Percentiles rank a stretch among this genome's conserved stretches.
These are phyloP conservation scores for Candida awuae DNA, from an alignment of 805 yeast species.

Conservation along the genomic window DNA sequence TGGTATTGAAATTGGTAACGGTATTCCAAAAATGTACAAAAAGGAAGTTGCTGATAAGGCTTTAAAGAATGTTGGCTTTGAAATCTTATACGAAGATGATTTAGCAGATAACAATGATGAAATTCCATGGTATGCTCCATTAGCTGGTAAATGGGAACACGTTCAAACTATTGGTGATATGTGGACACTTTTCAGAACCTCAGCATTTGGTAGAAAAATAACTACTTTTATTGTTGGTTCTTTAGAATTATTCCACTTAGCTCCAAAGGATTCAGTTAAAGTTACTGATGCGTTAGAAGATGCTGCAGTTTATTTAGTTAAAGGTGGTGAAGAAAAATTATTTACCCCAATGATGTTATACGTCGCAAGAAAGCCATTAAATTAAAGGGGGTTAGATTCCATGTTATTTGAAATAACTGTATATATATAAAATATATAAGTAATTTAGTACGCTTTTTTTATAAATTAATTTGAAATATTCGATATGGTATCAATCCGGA, in stretches of 20 bases:
- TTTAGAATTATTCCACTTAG: slow-evolving; percentile 79
- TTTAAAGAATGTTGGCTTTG: slow-evolving; percentile 78
- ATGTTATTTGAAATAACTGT: neutral
- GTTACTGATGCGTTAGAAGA: slow-evolving; percentile 92
- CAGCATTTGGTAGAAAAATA: slow-evolving; percentile 73
- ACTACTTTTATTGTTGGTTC: slow-evolving; percentile 74
- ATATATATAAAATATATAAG: neutral
- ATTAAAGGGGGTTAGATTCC: slow-evolving; percentile 12
- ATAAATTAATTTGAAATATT: too few relatives aligned
- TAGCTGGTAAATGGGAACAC: slow-evolving; percentile 88
- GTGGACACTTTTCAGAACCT: slow-evolving; percentile 82
- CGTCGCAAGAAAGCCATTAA: slow-evolving; percentile 73
- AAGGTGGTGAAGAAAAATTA: slow-evolving; percentile 81
- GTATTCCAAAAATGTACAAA: slow-evolving; percentile 94
- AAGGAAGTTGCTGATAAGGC: slow-evolving; percentile 84
- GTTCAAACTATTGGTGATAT: slow-evolving; percentile 72
- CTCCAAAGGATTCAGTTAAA: slow-evolving; percentile 86
- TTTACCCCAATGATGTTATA: slow-evolving; percentile 98
- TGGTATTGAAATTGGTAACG: slow-evolving; percentile 97
- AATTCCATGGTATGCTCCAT: slow-evolving; percentile 96
- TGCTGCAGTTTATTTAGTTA: slow-evolving; percentile 91
- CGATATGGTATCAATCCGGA: too few relatives aligned
- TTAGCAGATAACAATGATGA: slow-evolving; percentile 76
- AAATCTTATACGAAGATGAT: slow-evolving; percentile 66
- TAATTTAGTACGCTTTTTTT: neutral